Percentiles rank a stretch among this genome's conserved stretches.
Conservation (phyloP, 2,329 filamentous ascomycete species). For the Penicillium corylophilum region DNA sequence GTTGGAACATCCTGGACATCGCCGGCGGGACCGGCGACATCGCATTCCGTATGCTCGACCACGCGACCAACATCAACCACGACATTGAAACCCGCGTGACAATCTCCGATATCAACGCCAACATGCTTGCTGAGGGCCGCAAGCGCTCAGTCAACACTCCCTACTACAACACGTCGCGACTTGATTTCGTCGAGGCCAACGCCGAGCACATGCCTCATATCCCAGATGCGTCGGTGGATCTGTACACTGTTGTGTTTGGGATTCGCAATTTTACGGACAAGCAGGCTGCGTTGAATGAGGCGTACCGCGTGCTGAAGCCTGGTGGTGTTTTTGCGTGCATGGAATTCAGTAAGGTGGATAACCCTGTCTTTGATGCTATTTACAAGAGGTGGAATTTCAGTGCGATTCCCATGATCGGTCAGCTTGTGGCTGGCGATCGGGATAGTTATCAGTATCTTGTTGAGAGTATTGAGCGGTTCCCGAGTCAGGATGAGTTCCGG, state of each 20-base stretch:
- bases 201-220: slow-evolving; percentile 72
- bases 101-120: slow-evolving; percentile 92
- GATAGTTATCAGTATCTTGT: slow-evolving; percentile 98
- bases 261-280: slow-evolving; percentile 98
- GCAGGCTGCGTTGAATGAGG: slow-evolving; percentile 75
- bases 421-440: slow-evolving; percentile 87
- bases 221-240: slow-evolving; percentile 71
- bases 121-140: slow-evolving; percentile 86
- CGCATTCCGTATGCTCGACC: slow-evolving; percentile 91
- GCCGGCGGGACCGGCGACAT: slow-evolving; percentile 97
- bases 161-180: slow-evolving; percentile 54
- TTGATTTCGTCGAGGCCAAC: slow-evolving; percentile 85
- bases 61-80: slow-evolving; percentile 75
- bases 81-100: slow-evolving; percentile 81
- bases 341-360: slow-evolving; percentile 86
- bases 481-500: slow-evolving; percentile 78
- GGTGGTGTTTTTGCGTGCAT: slow-evolving; percentile 95
- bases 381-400: slow-evolving; percentile 97
- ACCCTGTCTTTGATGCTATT: slow-evolving; percentile 73
- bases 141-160: slow-evolving; percentile 69
- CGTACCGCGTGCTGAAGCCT: slow-evolving; percentile 84
- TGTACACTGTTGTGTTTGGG: slow-evolving; percentile 97
- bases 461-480: slow-evolving; percentile 94
- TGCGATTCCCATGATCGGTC: slow-evolving; percentile 91
- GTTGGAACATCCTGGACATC: slow-evolving; percentile 82